Base-by-base conservation (phyloP, 2,329 filamentous ascomycete genomes). In the Cytospora piceicola region DNA sequence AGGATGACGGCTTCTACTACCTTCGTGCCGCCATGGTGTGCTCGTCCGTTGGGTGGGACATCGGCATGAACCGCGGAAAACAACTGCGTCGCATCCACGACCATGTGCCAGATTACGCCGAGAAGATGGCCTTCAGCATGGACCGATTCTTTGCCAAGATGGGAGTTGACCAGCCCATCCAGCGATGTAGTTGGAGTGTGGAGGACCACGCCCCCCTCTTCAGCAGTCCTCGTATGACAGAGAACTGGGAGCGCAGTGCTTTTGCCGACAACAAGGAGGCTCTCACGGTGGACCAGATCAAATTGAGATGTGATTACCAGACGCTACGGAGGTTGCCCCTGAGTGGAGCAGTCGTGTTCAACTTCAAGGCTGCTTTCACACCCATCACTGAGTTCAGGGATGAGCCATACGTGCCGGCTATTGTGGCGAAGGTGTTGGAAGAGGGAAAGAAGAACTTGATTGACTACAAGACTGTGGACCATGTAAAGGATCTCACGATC, bases 91-190 rank as follows among this genome's bases (percentile, higher is more conserved):
- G 88, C 65, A 94, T 96, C 67, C 93, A 96, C 73, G 78, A 78
- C 1, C 82, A 85, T 0, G 90, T 96, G 27, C 92, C 93, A 0
- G 91, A 95, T 71, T 96, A 94, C 75, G 91, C 91, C 70, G 89
- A 92, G 74, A 96, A 94, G 79, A 93, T 96, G 90, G 85, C 90
- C 46, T 90, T 93, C 69, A 93, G 90, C 51, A 94, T 96, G 90
- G 92, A 96, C 72, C 83, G 90, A n/a, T 95, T 88, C 76, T 96
- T 96, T 73, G 86, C 89, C 34, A 94, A 92, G 73, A 87, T 93
- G 80, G 86, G 91, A 0, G 85, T 89, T 0, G 84, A 89, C 68
- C 87, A 87, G 68, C 88, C 92, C 2, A 95, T 96, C 62, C 92
- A 95, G 76, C 86, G 93, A 59, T 92, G 91, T 4, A 93, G 90